Evolutionary conservation across 352 stramenopile genomes (phyloP).

Genomic region (Globisporangium rhizosaccharum): DNA sequence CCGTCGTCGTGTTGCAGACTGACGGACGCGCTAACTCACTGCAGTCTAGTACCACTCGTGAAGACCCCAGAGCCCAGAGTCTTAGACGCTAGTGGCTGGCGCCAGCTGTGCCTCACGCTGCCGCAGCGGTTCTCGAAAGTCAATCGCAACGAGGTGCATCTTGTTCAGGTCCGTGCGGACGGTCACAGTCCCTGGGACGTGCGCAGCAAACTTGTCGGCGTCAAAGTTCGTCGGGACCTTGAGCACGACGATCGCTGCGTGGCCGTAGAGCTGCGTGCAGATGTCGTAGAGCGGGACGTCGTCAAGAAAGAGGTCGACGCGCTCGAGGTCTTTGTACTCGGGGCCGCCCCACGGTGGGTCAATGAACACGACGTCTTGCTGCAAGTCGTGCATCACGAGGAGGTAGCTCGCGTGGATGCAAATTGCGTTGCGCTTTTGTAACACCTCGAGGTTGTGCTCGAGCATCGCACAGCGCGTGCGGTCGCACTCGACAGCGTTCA

Average conservation of each 20-base stretch:
- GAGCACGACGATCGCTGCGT: constrained; percentile 55
- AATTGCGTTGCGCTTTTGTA: constrained; percentile 49
- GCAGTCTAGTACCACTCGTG: not conserved
- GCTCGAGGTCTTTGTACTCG: constrained; percentile 71
- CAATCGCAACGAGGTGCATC: constrained; percentile 70
- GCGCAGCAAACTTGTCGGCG: constrained; percentile 54
- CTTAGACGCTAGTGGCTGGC: not conserved
- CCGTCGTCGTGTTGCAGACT: too few species aligned
- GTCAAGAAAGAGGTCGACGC: constrained; percentile 68
- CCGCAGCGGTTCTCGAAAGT: constrained; percentile 27
- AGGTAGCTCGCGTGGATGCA: constrained; percentile 65
- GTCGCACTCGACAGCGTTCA: constrained; percentile 76
- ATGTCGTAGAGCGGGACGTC: constrained; percentile 57
- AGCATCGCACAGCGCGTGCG: constrained; percentile 60
- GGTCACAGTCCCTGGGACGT: constrained; percentile 48
- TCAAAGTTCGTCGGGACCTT: constrained; percentile 85
- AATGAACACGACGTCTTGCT: constrained; percentile 81
- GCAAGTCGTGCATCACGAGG: constrained; percentile 58
- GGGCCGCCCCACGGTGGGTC: constrained; percentile 79
- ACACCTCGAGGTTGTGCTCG: constrained; percentile 60
- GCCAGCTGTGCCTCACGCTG: not conserved
- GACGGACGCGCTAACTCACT: not conserved
- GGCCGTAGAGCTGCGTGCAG: constrained; percentile 39
- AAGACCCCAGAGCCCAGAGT: not conserved
- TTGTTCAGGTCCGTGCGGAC: constrained; percentile 72